These are phyloP conservation scores for Elasticomyces elasticus DNA, from an alignment of 495 filamentous ascomycete species.

Conservation along the genomic window DNA sequence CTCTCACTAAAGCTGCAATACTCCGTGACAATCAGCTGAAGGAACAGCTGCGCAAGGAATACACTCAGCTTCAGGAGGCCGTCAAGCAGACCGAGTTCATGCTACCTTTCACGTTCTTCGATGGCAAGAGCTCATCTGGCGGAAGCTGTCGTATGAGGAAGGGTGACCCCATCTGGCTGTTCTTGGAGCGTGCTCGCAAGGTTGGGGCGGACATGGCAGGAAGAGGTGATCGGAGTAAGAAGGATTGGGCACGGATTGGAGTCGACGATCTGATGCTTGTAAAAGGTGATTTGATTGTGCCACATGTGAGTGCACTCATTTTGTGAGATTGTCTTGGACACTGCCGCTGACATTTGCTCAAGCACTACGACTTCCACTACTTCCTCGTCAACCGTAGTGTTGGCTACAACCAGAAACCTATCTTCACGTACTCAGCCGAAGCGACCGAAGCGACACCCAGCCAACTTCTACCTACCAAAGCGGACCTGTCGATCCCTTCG, in stretches of 20 bases:
- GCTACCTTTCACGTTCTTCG: conserved; percentile 96
- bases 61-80: conserved; percentile 68
- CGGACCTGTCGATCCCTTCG: not conserved
- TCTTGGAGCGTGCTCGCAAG: conserved; percentile 81
- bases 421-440: conserved; percentile 69
- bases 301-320: conserved; percentile 58
- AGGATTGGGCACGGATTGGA: conserved; percentile 85
- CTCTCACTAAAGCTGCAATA: conserved; percentile 76
- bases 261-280: conserved; percentile 98
- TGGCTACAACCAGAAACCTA: conserved; percentile 53
- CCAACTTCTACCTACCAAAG: conserved; percentile 6
- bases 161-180: conserved; percentile 82
- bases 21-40: conserved; percentile 70
- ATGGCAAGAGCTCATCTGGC: conserved; percentile 88
- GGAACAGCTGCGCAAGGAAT: conserved; percentile 77
- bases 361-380: conserved; percentile 97
- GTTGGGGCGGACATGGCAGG: conserved; percentile 71
- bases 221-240: conserved; percentile 49
- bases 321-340: not conserved
- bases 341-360: not conserved
- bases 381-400: conserved; percentile 80
- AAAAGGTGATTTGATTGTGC: conserved; percentile 82
- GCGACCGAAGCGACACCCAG: conserved; percentile 24
- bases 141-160: conserved; percentile 80
- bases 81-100: conserved; percentile 83